Percentiles rank a stretch among this genome's conserved stretches.
phyloP scores from a whole-genome alignment of 345 rosid genomes.

The Hibiscus tridactylites region DNA sequence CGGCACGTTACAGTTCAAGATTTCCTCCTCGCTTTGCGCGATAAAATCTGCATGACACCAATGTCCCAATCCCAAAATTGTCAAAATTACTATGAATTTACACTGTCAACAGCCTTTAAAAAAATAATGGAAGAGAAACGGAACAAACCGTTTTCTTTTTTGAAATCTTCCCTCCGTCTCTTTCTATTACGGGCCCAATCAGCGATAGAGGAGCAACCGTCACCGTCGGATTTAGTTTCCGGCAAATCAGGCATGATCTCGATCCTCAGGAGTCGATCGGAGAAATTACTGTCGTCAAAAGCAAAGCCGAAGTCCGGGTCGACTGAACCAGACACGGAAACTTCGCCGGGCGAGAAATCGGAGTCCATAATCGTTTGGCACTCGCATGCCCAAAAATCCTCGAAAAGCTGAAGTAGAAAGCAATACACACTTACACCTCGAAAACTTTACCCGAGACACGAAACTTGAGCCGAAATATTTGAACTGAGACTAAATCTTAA shows the following conservation, averaged over 20 bases:
- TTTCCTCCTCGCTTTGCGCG: constrained; percentile 41
- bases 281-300: constrained; percentile 67
- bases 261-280: constrained; percentile 66
- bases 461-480: too few species aligned
- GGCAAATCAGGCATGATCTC: constrained; percentile 48
- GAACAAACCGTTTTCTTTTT: constrained; percentile 33
- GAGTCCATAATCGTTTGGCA: constrained; percentile 32
- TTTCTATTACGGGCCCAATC: constrained; percentile 70
- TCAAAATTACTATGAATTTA: too few species aligned
- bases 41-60: not conserved
- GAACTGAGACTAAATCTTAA: too few species aligned
- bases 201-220: constrained; percentile 40
- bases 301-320: constrained; percentile 69
- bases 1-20: constrained; percentile 39
- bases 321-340: constrained; percentile 2
- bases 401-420: too few species aligned
- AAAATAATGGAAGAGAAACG: not conserved
- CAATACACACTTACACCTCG: too few species aligned
- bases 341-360: constrained; percentile 24
- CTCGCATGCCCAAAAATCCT: not conserved
- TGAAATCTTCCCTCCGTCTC: constrained; percentile 54
- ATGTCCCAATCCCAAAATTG: not conserved
- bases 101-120: not conserved
- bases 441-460: too few species aligned
- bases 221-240: constrained; percentile 35